A percentile compares a stretch with the other conserved stretches of the same genome.
Evolutionary conservation across 169 alveolate genomes (phyloP).

Genomic region (Perkinsus chesapeaki): DNA sequence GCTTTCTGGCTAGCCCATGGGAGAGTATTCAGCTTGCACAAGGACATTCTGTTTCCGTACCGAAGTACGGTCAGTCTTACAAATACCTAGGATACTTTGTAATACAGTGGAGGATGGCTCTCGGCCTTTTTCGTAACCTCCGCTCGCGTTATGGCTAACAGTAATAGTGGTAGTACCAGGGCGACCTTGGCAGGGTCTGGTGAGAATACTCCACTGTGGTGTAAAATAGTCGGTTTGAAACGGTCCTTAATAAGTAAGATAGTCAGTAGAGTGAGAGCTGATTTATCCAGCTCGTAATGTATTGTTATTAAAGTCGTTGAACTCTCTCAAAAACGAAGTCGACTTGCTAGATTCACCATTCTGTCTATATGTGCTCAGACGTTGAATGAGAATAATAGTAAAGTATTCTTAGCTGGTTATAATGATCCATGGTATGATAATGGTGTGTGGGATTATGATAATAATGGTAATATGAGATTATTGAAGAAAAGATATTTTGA

Average conservation of each 20-base stretch:
- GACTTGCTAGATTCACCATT: too few relatives aligned
- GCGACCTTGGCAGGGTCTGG: too few relatives aligned
- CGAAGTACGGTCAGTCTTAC: background rate
- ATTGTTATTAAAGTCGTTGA: too few relatives aligned
- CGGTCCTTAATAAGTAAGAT: too few relatives aligned
- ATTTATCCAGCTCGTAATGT: too few relatives aligned
- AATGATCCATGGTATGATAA: background rate
- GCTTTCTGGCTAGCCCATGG: background rate
- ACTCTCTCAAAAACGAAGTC: too few relatives aligned
- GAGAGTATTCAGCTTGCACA: background rate
- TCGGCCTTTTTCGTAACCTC: too few relatives aligned
- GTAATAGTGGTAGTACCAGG: too few relatives aligned
- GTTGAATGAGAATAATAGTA: background rate
- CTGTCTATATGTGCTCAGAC: background rate
- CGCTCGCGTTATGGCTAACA: too few relatives aligned
- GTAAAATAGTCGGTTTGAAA: too few relatives aligned
- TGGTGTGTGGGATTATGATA: background rate
- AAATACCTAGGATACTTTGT: background rate
- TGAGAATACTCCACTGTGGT: too few relatives aligned
- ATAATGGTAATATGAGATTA: background rate
- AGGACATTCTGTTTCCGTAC: background rate
- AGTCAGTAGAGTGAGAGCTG: too few relatives aligned
- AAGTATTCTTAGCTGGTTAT: background rate
- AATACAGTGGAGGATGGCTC: background rate
- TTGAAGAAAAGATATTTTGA: background rate